Conservation (phyloP, 768 basidiomycete species). For the Cystoderma amianthinum region DNA sequence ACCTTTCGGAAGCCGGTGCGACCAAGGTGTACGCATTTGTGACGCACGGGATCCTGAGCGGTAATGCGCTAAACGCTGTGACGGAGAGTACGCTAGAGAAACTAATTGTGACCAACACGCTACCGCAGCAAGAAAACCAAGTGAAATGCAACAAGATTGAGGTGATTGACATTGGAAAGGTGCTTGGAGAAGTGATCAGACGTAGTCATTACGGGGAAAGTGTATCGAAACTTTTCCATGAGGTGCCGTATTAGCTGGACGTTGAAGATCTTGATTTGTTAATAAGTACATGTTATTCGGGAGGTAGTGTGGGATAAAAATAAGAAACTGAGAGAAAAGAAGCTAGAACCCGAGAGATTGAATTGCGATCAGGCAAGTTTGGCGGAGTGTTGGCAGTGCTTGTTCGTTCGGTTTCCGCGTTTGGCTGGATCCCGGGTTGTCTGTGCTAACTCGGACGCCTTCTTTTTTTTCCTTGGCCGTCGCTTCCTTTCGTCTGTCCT, state of each 20-base stretch:
- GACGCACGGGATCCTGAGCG: slow-evolving; percentile 93
- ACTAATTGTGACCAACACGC: slow-evolving; percentile 96
- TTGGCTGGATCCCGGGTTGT: background rate
- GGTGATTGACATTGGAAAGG: slow-evolving; percentile 90
- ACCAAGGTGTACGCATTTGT: slow-evolving; percentile 85
- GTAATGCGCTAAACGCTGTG: slow-evolving; percentile 75
- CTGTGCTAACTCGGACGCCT: slow-evolving; percentile 1
- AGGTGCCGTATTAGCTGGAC: slow-evolving; percentile 67
- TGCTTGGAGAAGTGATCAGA: slow-evolving; percentile 93
- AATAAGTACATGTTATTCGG: background rate
- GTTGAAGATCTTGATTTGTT: background rate
- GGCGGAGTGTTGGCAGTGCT: background rate
- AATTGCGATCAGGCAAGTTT: background rate
- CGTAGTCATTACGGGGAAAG: slow-evolving; percentile 97
- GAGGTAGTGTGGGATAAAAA: background rate
- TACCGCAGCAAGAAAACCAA: slow-evolving; percentile 82
- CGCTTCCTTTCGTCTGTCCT: slow-evolving; percentile 2
- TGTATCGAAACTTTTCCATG: slow-evolving; percentile 83
- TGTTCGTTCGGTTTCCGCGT: background rate
- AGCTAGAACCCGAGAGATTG: background rate
- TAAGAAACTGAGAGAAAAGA: background rate
- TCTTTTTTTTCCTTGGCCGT: background rate
- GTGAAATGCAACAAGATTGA: slow-evolving; percentile 73
- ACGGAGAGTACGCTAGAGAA: slow-evolving; percentile 76
- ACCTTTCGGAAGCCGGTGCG: slow-evolving; percentile 87